Evolutionary conservation across 2,329 filamentous ascomycete genomes (phyloP), one percentile per base, ranked within the genome.

Genomic region (Colletotrichum neosansevieriae): DNA sequence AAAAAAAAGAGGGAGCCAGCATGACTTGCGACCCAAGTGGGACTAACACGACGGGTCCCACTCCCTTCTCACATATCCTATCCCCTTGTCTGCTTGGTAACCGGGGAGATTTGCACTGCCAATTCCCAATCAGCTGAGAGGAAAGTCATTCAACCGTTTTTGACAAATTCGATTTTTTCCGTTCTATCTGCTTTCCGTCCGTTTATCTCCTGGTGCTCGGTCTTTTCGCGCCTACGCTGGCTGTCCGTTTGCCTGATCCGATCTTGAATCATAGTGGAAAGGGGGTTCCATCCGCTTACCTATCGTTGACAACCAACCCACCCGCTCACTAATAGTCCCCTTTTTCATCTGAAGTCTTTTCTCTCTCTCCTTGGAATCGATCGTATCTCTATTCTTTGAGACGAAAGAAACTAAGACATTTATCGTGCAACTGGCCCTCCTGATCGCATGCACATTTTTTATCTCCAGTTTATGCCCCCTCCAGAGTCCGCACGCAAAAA

Each of bases 391-490:
- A 19, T 19, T 24, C 32, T 44, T 38, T 50, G 9, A 4, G 61
- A 60, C 66, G 61, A 65, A 57, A 44, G 47, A 24, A 4, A 29
- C n/a, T 7, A 29, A 9, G 29, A 29, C 2, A 29, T 29, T 7
- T 29, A 32, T 32, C 6, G 15, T 29, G 34, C 36, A 19, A 29
- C 63, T 49, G 34, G 29, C 29, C 4, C 29, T 59, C 49, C 36
- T 62, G 15, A 47, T 58, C 49, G 17, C 24, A n/a, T n/a, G 24
- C 6, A 15, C n/a, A n/a, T n/a, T n/a, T n/a, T 38, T 36, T 15
- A 58, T 69, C 54, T 59, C 65, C 65, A 38, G 65, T 65, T 65
- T 56, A 69, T 61, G 54, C 56, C 34, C 65, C 65, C 47, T 59
- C 21, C 61, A 17, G n/a, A 56, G 17, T 51, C 36, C 24, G 32